Evolutionary conservation across 2,329 filamentous ascomycete genomes (phyloP), one percentile per base, ranked within the genome.

Genomic region (Thielaviopsis euricoi): DNA sequence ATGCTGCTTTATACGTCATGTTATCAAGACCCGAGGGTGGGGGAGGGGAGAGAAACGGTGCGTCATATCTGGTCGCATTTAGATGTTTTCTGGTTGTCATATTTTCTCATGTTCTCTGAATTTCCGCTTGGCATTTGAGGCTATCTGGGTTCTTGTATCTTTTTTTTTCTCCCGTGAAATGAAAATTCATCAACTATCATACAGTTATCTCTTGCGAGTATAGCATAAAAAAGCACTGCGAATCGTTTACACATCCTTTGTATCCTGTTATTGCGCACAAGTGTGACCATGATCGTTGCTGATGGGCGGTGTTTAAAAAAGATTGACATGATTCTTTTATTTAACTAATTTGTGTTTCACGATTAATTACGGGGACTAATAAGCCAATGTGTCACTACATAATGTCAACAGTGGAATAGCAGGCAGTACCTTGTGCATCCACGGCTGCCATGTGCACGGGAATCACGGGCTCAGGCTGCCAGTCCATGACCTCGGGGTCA

Each of bases 401-500:
- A 43, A n/a, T 43, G n/a, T 23, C 29, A 40, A 54, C 52, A 54
- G n/a, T 26, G n/a, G 55, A 19, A 53, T 33, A 54, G 40, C 52
- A 43, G 15, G 1, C 21, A 15, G 52, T 23, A 40, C 52, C 52
- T 13, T 54, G 17, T 26, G 29, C 46, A 25, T 40, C 40, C 26
- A 23, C 25, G 15, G 58, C 60, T 22, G n/a, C n/a, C 12, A 60
- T 55, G 7, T 52, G 62, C 51, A 63, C 62, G 54, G 61, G 50
- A 17, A 61, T 59, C 57, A 60, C 60, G 15, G 62, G 60, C 52
- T 65, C 64, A 2, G 62, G 64, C 54, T 65, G 64, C 58, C 65
- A 66, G 37, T 65, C 64, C 65, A 66, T 66, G 15, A 62, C 61
- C 33, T 65, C 65, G 13, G 23, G 19, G 9, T 55, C 53, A 23